phyloP scores from a whole-genome alignment of 2,329 filamentous ascomycete species.

The Fusarium piperis region DNA sequence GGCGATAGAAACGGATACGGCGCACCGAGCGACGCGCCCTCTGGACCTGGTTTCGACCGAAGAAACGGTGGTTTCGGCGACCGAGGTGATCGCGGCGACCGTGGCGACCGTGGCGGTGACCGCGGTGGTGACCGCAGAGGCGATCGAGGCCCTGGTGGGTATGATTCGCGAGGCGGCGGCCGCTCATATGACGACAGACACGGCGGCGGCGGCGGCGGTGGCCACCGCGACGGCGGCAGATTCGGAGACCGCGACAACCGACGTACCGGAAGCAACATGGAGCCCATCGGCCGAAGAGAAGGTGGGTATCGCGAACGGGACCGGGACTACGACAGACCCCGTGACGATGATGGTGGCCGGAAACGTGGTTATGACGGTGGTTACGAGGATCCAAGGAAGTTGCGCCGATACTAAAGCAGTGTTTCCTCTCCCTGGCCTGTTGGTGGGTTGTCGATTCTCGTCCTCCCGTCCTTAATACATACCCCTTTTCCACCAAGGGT shows the following conservation, averaged over 20 bases:
- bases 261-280: conserved; percentile 81
- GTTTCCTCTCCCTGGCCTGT: conserved; percentile 14
- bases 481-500: conserved; percentile 35
- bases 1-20: conserved; percentile 59
- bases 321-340: conserved; percentile 64
- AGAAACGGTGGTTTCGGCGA: conserved; percentile 54
- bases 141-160: conserved; percentile 66
- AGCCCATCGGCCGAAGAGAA: conserved; percentile 78
- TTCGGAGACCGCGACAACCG: conserved; percentile 58
- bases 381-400: conserved; percentile 80
- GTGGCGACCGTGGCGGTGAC: conserved; percentile 48
- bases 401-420: conserved; percentile 66
- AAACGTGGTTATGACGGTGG: conserved; percentile 80
- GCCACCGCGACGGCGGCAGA: conserved; percentile 53
- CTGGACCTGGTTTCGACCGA: conserved; percentile 65
- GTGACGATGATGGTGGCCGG: conserved; percentile 65
- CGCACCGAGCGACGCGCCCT: conserved; percentile 67
- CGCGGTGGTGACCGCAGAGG: conserved; percentile 61
- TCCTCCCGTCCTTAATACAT: conserved; percentile 32
- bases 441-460: conserved; percentile 40
- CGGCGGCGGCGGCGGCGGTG: conserved; percentile 58
- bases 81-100: conserved; percentile 57
- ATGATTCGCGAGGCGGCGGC: conserved; percentile 63
- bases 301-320: conserved; percentile 63
- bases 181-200: conserved; percentile 69